These are phyloP conservation scores for Huntiella moniliformis DNA, from an alignment of 2,329 filamentous ascomycete genomes.

Conservation along the genomic window DNA sequence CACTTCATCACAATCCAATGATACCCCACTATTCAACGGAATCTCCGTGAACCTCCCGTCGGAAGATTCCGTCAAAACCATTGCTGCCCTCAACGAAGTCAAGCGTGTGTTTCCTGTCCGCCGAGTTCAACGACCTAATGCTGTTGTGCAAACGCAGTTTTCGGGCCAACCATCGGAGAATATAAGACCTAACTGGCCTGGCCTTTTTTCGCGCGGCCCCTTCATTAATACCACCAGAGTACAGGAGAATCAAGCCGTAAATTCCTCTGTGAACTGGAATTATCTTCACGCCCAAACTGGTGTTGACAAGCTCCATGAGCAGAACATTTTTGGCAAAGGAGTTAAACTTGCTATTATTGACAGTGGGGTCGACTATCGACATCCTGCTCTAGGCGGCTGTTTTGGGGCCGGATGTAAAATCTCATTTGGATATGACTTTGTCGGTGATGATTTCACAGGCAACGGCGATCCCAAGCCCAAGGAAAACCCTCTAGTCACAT, in stretches of 20 bases:
- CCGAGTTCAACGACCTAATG: neutral
- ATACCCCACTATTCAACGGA: slow-evolving; percentile 1
- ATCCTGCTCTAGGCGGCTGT: slow-evolving; percentile 44
- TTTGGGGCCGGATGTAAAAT: slow-evolving; percentile 42
- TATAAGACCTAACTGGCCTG: neutral
- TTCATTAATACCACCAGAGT: neutral
- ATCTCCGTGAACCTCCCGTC: slow-evolving; percentile 1
- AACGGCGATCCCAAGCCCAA: slow-evolving; percentile 19
- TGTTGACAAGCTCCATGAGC: slow-evolving; percentile 21
- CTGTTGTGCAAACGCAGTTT: neutral
- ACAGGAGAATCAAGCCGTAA: neutral
- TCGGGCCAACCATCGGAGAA: neutral
- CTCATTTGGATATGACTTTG: slow-evolving; percentile 36
- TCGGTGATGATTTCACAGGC: slow-evolving; percentile 33
- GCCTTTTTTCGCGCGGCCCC: neutral
- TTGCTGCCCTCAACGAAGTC: slow-evolving; percentile 1
- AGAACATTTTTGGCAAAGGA: slow-evolving; percentile 21
- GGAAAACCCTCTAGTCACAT: slow-evolving; percentile 14
- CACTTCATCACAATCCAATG: neutral
- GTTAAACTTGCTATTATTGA: slow-evolving; percentile 23
- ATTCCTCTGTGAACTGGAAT: slow-evolving; percentile 2
- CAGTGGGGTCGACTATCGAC: slow-evolving; percentile 26
- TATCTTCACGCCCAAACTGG: slow-evolving; percentile 21
- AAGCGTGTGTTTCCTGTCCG: slow-evolving; percentile 6
- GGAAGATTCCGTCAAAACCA: neutral